Base-by-base conservation (phyloP, 306 rosid species). In the Abrus pulchellus region DNA sequence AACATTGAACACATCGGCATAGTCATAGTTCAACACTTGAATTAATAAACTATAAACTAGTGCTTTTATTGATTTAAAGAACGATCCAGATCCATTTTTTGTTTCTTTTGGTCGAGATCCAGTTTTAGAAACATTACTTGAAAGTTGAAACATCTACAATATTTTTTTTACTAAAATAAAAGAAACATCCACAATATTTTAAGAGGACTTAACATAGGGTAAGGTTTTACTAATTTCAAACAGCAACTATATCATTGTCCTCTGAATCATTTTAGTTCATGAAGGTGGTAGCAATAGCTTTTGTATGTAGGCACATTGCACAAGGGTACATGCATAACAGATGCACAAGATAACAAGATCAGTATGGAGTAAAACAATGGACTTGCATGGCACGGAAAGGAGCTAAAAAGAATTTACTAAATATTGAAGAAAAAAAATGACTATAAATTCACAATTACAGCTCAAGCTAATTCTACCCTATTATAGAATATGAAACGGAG, bases 401-500 rank as follows among this genome's bases (percentile, higher is more conserved):
- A 41, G 34, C 47, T 56, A 72, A 52, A 41, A 75, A 70, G 28
- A 80, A 68, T 80, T 20, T 76, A 20, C 65, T 72, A 65, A 69
- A 75, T 71, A 76, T 64, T 70, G 62, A 72, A 66, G 64, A 28
- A 43, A 54, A 68, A 43, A 72, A 55, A 53, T 54, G 65, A 32
- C 67, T 36, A 76, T 72, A 62, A 72, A 75, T 47, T 75, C 72
- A 78, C 79, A 76, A 60, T 70, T 85, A 83, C 85, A 86, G 65
- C 86, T 82, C 84, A 83, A 78, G 73, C 87, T 88, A 84, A 78
- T 72, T 82, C 85, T 82, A 73, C 75, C 85, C 91, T 65, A 59
- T 30, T 7, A 70, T 55, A 72, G 62, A 83, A 82, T 43, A 79
- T 53, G 72, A 49, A 40, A 82, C 68, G 49, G 72, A 76, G 20